phyloP scores from a whole-genome alignment of 176 grass and related monocot genomes.

The Chloris gayana region DNA sequence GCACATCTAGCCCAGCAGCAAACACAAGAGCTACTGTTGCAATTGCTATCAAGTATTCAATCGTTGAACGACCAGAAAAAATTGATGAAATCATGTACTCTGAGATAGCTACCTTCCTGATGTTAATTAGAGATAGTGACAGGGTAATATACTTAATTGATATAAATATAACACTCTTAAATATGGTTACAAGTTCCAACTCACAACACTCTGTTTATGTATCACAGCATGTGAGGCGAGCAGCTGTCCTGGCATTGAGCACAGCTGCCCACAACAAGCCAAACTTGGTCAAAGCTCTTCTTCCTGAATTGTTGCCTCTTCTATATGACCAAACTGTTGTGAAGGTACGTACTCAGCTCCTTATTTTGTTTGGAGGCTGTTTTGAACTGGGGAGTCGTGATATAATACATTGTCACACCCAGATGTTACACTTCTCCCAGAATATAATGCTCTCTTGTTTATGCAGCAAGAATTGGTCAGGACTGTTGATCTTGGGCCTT shows the following conservation, averaged over 20 bases:
- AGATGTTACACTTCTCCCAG: conserved; percentile 6
- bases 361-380: conserved; percentile 11
- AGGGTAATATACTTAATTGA: conserved; percentile 49
- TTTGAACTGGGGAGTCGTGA: background rate
- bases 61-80: conserved; percentile 89
- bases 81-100: conserved; percentile 83
- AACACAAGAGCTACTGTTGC: conserved; percentile 90
- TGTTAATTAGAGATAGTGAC: conserved; percentile 85
- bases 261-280: conserved; percentile 96
- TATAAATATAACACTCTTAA: background rate
- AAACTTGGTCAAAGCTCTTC: conserved; percentile 86
- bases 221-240: conserved; percentile 88
- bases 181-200: background rate
- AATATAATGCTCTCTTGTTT: conserved; percentile 19
- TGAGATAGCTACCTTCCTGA: conserved; percentile 80
- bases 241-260: conserved; percentile 81
- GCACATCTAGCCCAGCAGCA: conserved; percentile 65
- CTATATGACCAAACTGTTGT: conserved; percentile 90
- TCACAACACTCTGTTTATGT: conserved; percentile 7
- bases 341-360: conserved; percentile 53
- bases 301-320: conserved; percentile 84
- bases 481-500: conserved; percentile 90
- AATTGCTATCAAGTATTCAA: conserved; percentile 92
- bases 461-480: conserved; percentile 87
- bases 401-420: background rate